phyloP scores from a whole-genome alignment of 1,284 basidiomycete species.

The Leccinum subspadiceum region DNA sequence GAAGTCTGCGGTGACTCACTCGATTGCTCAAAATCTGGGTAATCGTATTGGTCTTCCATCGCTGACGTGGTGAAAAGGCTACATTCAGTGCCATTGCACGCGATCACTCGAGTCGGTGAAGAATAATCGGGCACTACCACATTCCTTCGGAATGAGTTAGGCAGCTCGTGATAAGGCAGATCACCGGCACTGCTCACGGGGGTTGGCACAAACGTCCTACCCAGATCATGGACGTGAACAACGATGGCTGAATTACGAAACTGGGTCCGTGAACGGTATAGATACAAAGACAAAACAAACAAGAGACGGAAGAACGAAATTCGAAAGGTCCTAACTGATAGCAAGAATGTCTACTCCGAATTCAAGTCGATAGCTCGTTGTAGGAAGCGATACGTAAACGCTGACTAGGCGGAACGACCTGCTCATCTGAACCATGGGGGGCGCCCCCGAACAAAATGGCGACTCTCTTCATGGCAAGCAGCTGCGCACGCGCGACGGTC shows the following conservation, averaged over 20 bases:
- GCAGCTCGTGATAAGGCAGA: neutral
- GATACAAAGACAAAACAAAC: neutral
- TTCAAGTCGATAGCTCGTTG: neutral
- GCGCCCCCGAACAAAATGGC: slow-evolving; percentile 77
- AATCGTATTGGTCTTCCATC: no score
- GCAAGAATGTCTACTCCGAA: neutral
- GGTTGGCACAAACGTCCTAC: neutral
- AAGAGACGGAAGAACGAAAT: slow-evolving; percentile 7
- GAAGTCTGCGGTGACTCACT: no score
- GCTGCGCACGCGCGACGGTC: slow-evolving; percentile 32
- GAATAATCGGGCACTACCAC: no score
- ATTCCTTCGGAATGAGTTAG: no score
- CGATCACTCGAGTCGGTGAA: no score
- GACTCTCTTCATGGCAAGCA: slow-evolving; percentile 85
- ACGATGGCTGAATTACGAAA: neutral
- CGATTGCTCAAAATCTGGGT: no score
- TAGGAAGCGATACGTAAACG: slow-evolving; percentile 58
- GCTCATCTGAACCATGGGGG: slow-evolving; percentile 52
- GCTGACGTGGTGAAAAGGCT: no score
- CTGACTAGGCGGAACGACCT: slow-evolving; percentile 56
- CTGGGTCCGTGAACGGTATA: neutral
- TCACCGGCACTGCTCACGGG: neutral
- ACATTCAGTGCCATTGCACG: no score
- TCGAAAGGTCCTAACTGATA: slow-evolving; percentile 21
- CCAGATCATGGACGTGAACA: neutral